Evolutionary conservation across 805 yeast species (phyloP).

Genomic region (Metschnikowia lachancei): DNA sequence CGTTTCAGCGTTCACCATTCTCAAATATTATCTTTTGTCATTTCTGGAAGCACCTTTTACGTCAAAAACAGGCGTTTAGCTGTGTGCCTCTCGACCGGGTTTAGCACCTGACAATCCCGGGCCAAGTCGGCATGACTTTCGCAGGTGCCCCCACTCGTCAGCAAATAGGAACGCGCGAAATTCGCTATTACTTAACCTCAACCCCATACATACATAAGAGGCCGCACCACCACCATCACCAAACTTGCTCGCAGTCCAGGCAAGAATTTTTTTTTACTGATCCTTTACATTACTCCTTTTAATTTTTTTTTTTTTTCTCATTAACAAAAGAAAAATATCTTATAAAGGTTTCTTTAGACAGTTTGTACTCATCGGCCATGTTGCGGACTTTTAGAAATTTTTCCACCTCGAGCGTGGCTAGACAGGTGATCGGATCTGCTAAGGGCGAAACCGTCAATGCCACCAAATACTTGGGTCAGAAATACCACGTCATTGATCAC

Average conservation of each 20-base stretch:
- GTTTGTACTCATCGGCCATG: constrained; percentile 10
- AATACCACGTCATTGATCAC: constrained; percentile 92
- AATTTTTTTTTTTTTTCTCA: neutral
- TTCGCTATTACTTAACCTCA: constrained; percentile 17
- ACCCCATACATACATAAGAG: constrained; percentile 16
- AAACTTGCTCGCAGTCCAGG: neutral
- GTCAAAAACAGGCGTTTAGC: neutral
- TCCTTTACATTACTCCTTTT: neutral
- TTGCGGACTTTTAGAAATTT: constrained; percentile 26
- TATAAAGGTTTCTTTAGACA: neutral
- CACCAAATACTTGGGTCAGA: constrained; percentile 48
- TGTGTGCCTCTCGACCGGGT: neutral
- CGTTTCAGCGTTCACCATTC: neutral
- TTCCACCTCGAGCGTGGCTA: constrained; percentile 27
- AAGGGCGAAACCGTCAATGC: constrained; percentile 41
- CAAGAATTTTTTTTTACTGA: constrained; percentile 4
- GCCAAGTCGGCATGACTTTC: constrained; percentile 11
- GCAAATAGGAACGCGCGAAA: constrained; percentile 22
- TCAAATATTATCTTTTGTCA: no score
- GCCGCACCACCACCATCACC: constrained; percentile 4
- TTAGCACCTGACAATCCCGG: constrained; percentile 11
- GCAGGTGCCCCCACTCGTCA: constrained; percentile 2
- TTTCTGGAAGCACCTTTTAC: no score
- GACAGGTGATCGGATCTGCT: constrained; percentile 38
- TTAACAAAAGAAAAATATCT: neutral